A percentile compares a stretch with the other conserved stretches of the same genome.
Evolutionary conservation across 225 moss, liverwort and hornwort species (phyloP).

Genomic region (Pseudisothecium myosuroides): DNA sequence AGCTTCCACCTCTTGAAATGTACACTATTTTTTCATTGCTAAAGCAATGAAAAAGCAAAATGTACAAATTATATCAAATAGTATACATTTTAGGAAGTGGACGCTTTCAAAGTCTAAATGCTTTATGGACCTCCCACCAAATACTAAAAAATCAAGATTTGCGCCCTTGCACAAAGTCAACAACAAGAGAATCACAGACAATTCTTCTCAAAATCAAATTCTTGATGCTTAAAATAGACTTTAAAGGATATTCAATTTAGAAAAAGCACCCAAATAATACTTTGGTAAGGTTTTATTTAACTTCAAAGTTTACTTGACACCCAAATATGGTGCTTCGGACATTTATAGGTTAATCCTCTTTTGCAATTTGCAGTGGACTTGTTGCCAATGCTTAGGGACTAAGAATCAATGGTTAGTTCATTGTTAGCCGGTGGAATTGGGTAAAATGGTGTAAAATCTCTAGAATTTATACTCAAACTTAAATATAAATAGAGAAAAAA

Average conservation of each 20-base stretch:
- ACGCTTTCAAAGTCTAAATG: fast-evolving
- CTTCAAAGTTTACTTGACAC: too few species aligned
- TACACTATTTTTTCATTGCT: fast-evolving
- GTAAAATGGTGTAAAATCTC: background rate
- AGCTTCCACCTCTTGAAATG: background rate
- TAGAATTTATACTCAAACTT: background rate
- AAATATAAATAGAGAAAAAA: too few species aligned
- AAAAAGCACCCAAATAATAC: background rate
- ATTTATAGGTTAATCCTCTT: background rate
- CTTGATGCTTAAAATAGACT: background rate
- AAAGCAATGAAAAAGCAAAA: background rate
- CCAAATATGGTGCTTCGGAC: background rate
- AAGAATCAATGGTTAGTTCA: fast-evolving
- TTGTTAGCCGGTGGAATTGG: background rate
- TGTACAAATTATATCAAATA: background rate
- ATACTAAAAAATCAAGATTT: background rate
- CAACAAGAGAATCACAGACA: background rate
- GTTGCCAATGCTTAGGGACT: fast-evolving
- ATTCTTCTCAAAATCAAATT: background rate
- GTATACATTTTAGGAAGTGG: background rate
- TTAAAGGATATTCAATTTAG: background rate
- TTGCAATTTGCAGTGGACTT: background rate
- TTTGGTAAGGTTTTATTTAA: background rate
- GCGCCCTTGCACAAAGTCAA: background rate
- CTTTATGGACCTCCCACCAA: fast-evolving